These are phyloP conservation scores for Mycena chlorophos DNA, from an alignment of 768 basidiomycete species.

Conservation along the genomic window DNA sequence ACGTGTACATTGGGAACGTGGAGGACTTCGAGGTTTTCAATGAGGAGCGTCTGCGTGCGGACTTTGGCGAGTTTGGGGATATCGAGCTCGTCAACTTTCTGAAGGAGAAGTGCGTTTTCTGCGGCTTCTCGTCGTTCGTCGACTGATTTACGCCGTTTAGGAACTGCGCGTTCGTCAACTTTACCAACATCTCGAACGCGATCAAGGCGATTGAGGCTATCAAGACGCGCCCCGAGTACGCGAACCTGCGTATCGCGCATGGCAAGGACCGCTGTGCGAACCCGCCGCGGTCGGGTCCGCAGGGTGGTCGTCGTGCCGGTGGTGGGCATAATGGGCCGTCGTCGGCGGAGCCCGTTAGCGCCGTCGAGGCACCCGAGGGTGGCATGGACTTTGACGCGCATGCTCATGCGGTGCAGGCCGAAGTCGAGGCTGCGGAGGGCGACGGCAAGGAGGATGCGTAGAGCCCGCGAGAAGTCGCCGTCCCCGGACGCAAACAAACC, in stretches of 20 bases:
- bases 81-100: conserved; percentile 96
- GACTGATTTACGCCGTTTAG: conserved; percentile 42
- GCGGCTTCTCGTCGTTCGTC: conserved; percentile 3
- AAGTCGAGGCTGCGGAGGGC: conserved; percentile 30
- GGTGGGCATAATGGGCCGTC: conserved; percentile 36
- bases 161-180: conserved; percentile 96
- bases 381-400: conserved; percentile 36
- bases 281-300: conserved; percentile 81
- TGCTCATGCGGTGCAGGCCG: conserved; percentile 34
- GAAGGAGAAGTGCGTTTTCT: conserved; percentile 77
- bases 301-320: conserved; percentile 51
- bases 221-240: conserved; percentile 90
- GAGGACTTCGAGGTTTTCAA: conserved; percentile 93
- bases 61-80: conserved; percentile 95
- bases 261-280: conserved; percentile 97
- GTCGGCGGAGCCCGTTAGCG: conserved; percentile 38
- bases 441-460: conserved; percentile 6
- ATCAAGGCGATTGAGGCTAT: conserved; percentile 98
- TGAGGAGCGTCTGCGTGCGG: conserved; percentile 86
- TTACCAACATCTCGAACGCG: conserved; percentile 91
- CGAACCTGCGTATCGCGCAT: conserved; percentile 85
- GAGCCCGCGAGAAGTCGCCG: conserved; percentile 30
- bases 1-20: conserved; percentile 94
- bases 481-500: conserved; percentile 11
- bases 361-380: conserved; percentile 35